These are phyloP conservation scores for Elsinoe arachidis DNA, from an alignment of 2,329 filamentous ascomycete genomes.

Conservation along the genomic window DNA sequence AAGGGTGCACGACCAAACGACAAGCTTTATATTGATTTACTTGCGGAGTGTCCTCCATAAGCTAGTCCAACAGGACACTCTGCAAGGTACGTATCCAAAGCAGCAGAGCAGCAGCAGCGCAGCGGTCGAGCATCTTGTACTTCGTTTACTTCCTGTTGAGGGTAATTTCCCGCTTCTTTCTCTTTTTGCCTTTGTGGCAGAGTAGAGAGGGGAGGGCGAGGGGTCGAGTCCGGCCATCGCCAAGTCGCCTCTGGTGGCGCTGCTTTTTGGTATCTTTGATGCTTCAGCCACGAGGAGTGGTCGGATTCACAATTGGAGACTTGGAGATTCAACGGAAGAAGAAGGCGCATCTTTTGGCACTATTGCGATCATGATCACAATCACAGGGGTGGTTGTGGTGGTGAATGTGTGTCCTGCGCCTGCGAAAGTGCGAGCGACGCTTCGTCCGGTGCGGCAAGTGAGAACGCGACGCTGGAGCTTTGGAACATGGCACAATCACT, in stretches of 20 bases:
- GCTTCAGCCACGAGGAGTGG: not conserved
- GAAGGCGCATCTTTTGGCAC: not conserved
- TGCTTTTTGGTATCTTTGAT: not conserved
- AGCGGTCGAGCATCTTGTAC: constrained; percentile 1
- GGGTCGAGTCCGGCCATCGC: not conserved
- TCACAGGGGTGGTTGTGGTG: not conserved
- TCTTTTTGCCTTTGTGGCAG: not conserved
- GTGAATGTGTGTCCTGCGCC: not conserved
- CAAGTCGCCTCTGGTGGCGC: not conserved
- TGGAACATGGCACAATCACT: too few species aligned
- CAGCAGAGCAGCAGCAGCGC: constrained; percentile 2
- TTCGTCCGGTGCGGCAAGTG: too few species aligned
- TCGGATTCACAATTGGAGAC: not conserved
- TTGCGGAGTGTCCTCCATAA: not conserved
- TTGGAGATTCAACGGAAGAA: not conserved
- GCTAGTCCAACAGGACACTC: not conserved
- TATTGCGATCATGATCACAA: not conserved
- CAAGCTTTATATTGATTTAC: not conserved
- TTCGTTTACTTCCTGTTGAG: not conserved
- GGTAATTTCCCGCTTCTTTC: not conserved
- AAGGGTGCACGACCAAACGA: too few species aligned
- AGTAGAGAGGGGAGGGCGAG: not conserved
- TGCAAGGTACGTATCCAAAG: not conserved
- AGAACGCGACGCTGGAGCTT: too few species aligned
- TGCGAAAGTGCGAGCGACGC: not conserved